A percentile compares a stretch with the other conserved stretches of the same genome.
Conservation (phyloP, 1,284 basidiomycete species). For the Xerocomus cyaneibrunnescens region DNA sequence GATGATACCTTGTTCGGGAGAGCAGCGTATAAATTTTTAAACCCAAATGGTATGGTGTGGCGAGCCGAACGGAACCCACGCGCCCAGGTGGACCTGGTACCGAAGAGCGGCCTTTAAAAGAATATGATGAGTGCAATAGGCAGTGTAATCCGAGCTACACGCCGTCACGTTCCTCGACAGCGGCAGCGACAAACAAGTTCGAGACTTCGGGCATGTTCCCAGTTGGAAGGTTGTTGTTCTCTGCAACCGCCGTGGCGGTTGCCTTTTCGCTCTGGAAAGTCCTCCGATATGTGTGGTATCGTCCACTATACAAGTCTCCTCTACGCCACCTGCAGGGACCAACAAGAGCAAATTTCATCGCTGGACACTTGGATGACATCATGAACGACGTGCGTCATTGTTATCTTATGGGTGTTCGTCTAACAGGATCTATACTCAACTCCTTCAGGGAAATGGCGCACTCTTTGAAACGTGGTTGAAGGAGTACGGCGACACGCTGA, state of each 20-base stretch:
- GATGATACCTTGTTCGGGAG: too few relatives aligned
- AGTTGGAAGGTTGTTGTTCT: not conserved
- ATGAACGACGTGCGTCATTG: slow-evolving; percentile 6
- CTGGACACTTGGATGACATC: slow-evolving; percentile 4
- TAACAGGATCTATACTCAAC: too few relatives aligned
- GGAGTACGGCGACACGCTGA: slow-evolving; percentile 52
- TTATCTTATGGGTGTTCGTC: not conserved
- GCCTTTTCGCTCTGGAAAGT: slow-evolving; percentile 3
- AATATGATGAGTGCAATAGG: too few relatives aligned
- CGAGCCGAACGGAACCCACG: too few relatives aligned
- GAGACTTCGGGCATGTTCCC: too few relatives aligned
- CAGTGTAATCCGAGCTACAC: too few relatives aligned
- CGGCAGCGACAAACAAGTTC: too few relatives aligned
- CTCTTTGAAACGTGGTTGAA: slow-evolving; percentile 41
- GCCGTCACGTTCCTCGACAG: too few relatives aligned
- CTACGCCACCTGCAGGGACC: slow-evolving; percentile 11
- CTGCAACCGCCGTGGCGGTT: not conserved
- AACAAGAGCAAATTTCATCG: slow-evolving; percentile 4
- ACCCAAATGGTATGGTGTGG: too few relatives aligned
- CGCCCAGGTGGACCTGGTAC: too few relatives aligned
- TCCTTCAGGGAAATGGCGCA: slow-evolving; percentile 1
- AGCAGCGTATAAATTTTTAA: too few relatives aligned
- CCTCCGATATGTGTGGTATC: not conserved
- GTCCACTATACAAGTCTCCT: not conserved
- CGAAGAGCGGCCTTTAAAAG: too few relatives aligned